Conservation (phyloP, 129 eudicot species). For the Heracleum sosnowskyi region DNA sequence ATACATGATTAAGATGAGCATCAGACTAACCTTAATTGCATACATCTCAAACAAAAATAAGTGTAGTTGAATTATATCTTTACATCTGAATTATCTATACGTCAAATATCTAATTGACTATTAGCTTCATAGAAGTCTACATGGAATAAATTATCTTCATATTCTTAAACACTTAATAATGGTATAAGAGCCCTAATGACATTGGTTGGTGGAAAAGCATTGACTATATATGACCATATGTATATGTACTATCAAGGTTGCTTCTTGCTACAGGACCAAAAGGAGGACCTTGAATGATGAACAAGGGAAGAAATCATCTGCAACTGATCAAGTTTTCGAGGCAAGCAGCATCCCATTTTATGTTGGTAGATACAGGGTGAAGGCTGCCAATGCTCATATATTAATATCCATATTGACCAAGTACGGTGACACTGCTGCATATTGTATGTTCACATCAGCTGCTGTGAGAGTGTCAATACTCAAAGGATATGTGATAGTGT, state of each 20-base stretch:
- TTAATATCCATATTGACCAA: slow-evolving; percentile 28
- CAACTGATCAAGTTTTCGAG: not conserved
- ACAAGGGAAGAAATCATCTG: not conserved
- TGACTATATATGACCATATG: not conserved
- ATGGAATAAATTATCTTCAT: not conserved
- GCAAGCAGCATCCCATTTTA: slow-evolving; percentile 9
- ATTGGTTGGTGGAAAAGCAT: not conserved
- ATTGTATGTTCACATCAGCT: slow-evolving; percentile 17
- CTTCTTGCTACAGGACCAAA: slow-evolving; percentile 4
- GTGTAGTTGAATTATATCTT: not conserved
- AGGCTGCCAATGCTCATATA: slow-evolving; percentile 20
- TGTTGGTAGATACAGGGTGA: slow-evolving; percentile 34
- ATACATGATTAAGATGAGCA: not conserved
- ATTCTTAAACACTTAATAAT: not conserved
- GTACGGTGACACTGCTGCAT: slow-evolving; percentile 26
- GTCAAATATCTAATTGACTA: not conserved
- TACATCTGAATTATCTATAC: not conserved
- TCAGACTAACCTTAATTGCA: not conserved
- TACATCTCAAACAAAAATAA: not conserved
- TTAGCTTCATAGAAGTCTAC: not conserved
- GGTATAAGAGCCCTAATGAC: not conserved
- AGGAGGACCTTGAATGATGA: slow-evolving; percentile 1
- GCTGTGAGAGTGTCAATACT: slow-evolving; percentile 20
- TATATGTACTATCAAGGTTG: not conserved
- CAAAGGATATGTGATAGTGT: slow-evolving; percentile 20